Evolutionary conservation across 148 eudicot genomes (phyloP).

Genomic region (Gaultheria prostrata): DNA sequence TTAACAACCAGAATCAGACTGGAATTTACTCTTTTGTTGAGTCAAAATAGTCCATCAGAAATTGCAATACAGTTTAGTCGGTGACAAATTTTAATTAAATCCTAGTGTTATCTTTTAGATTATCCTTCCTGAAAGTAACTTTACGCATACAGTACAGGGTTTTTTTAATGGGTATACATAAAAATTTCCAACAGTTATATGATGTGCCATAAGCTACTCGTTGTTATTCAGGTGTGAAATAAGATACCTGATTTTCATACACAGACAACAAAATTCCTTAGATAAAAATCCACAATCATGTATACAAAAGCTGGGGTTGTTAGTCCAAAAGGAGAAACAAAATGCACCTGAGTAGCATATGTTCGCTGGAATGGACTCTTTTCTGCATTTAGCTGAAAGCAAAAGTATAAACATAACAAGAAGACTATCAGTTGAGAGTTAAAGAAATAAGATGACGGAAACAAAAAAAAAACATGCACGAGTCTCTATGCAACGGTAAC

Average conservation of each 20-base stretch:
- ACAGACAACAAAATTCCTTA: background rate
- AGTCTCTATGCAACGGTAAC: background rate
- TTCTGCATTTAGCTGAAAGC: conserved; percentile 25
- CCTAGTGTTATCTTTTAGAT: background rate
- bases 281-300: background rate
- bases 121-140: background rate
- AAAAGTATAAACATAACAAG: background rate
- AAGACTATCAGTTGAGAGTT: background rate
- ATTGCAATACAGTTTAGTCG: background rate
- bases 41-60: background rate
- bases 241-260: background rate
- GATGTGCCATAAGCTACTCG: background rate
- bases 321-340: conserved; percentile 1
- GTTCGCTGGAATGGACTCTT: conserved; percentile 34
- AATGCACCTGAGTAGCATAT: conserved; percentile 31
- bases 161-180: background rate
- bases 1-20: background rate
- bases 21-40: background rate
- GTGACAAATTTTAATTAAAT: background rate
- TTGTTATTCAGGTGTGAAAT: background rate
- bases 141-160: background rate
- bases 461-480: background rate
- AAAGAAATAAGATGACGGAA: background rate
- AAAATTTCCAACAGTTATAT: too few species aligned
- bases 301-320: background rate